Percentiles rank a stretch among this genome's conserved stretches.
These are phyloP conservation scores for Kazachstania psychrophila DNA, from an alignment of 805 yeast species.

Conservation along the genomic window DNA sequence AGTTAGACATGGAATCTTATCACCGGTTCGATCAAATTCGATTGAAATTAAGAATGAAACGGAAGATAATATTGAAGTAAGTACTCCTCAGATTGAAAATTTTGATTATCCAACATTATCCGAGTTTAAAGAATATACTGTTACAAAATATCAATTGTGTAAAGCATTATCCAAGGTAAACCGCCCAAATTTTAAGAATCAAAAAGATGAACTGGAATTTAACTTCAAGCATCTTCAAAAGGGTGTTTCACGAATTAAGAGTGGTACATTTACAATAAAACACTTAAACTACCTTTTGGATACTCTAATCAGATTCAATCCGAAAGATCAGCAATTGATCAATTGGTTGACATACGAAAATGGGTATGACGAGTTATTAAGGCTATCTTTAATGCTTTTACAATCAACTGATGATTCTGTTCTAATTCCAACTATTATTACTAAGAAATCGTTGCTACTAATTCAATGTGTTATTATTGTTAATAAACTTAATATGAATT, in stretches of 20 bases:
- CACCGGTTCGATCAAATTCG: neutral
- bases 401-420: constrained; percentile 20
- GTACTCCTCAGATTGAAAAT: no score
- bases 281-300: constrained; percentile 20
- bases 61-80: no score
- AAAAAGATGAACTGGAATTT: constrained; percentile 1
- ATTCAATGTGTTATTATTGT: constrained; percentile 15
- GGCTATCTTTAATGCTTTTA: constrained; percentile 14
- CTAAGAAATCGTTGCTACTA: constrained; percentile 20
- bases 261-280: constrained; percentile 23
- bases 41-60: neutral
- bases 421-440: constrained; percentile 22
- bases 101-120: neutral
- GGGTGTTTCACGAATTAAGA: constrained; percentile 18
- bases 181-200: no score
- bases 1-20: no score
- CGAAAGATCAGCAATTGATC: constrained; percentile 6
- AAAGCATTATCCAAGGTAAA: constrained; percentile 1
- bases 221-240: constrained; percentile 13
- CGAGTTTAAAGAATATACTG: constrained; percentile 6
- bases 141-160: constrained; percentile 12
- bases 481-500: constrained; percentile 1
- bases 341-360: constrained; percentile 19
- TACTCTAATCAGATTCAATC: constrained; percentile 11
- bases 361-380: constrained; percentile 17